Conservation (phyloP, 805 yeast genomes). For the Scheffersomyces coipomensis region DNA sequence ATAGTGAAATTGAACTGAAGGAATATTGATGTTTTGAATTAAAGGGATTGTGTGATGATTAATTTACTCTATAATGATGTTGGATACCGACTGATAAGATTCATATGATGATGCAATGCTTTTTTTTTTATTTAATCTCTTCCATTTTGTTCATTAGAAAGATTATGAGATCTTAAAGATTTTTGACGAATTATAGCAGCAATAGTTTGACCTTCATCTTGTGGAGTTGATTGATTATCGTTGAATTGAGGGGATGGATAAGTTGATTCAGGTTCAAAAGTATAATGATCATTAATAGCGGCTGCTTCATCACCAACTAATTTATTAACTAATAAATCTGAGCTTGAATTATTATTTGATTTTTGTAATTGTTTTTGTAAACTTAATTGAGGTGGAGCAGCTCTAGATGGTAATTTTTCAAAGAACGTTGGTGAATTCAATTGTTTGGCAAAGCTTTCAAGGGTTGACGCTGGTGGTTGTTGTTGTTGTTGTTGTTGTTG, state of each 20-base stretch:
- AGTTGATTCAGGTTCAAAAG: slow-evolving; percentile 15
- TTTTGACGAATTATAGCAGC: not conserved
- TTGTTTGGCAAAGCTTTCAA: slow-evolving; percentile 41
- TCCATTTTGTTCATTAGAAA: too few species aligned
- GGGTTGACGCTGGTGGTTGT: slow-evolving; percentile 8
- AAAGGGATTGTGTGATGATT: too few species aligned
- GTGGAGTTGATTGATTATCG: too few species aligned
- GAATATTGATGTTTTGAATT: too few species aligned
- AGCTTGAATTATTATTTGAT: slow-evolving; percentile 19
- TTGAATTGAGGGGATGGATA: slow-evolving; percentile 1
- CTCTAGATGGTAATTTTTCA: slow-evolving; percentile 37
- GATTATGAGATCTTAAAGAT: not conserved
- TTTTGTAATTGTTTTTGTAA: slow-evolving; percentile 1
- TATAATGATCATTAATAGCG: slow-evolving; percentile 33
- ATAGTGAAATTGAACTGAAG: too few species aligned
- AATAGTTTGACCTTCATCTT: not conserved
- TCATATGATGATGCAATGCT: too few species aligned
- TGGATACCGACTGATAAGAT: too few species aligned
- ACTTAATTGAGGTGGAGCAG: slow-evolving; percentile 21
- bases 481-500: not conserved
- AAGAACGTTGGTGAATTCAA: slow-evolving; percentile 32
- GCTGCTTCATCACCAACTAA: slow-evolving; percentile 13
- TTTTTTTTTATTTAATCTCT: too few species aligned
- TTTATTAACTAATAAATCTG: slow-evolving; percentile 18
- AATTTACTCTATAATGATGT: too few species aligned